These are phyloP conservation scores for Penicillium salamii DNA, from an alignment of 495 filamentous ascomycete species.

Conservation along the genomic window DNA sequence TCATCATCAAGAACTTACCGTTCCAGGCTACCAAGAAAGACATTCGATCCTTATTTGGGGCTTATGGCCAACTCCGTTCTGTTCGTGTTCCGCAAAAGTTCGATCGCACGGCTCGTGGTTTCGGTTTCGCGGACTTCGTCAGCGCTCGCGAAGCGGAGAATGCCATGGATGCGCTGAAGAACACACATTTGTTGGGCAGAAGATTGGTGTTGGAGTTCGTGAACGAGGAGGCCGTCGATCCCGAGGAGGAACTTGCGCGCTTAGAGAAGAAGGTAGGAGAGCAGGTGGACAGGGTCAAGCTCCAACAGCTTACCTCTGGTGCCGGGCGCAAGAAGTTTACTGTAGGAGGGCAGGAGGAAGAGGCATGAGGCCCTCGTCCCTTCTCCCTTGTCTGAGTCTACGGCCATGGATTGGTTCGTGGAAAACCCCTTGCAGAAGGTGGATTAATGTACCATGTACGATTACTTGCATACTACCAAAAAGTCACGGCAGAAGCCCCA, in stretches of 20 bases:
- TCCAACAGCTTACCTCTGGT: conserved; percentile 76
- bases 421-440: conserved; percentile 39
- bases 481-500: conserved; percentile 5
- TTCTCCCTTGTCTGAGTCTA: conserved; percentile 37
- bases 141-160: conserved; percentile 90
- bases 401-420: conserved; percentile 19
- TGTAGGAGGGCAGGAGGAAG: conserved; percentile 69
- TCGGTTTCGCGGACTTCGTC: conserved; percentile 95
- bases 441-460: conserved; percentile 26
- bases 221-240: conserved; percentile 76
- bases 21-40: conserved; percentile 96
- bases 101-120: conserved; percentile 80
- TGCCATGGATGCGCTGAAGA: conserved; percentile 83
- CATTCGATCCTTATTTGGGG: conserved; percentile 74
- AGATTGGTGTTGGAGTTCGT: conserved; percentile 88
- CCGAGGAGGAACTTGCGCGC: conserved; percentile 91
- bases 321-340: conserved; percentile 82
- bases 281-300: conserved; percentile 81
- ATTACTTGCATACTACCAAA: conserved; percentile 26
- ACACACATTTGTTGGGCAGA: conserved; percentile 90
- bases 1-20: conserved; percentile 97
- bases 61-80: conserved; percentile 88
- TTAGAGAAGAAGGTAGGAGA: conserved; percentile 93
- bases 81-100: conserved; percentile 95
- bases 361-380: conserved; percentile 43